Conservation (phyloP, 2,329 filamentous ascomycete species). For the Neofusicoccum ribis region DNA sequence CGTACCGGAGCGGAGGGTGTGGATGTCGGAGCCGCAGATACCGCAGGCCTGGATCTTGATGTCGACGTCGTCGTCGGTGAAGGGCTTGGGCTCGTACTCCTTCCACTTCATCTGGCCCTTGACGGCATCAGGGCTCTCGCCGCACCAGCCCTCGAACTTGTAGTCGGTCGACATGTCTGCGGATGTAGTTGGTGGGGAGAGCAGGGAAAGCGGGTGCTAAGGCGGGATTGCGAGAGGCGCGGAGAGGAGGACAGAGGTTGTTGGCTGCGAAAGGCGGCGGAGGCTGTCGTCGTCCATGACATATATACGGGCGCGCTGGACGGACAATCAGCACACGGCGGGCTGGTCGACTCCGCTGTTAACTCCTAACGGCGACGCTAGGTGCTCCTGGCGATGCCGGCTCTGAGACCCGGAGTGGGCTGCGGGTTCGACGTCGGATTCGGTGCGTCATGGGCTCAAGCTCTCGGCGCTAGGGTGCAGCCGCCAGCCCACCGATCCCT, state of each 20-base stretch:
- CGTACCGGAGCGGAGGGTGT: slow-evolving; percentile 18
- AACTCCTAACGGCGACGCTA: slow-evolving; percentile 19
- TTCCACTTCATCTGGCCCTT: slow-evolving; percentile 58
- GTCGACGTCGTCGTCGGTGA: slow-evolving; percentile 41
- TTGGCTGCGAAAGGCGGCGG: neutral
- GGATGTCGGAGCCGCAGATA: slow-evolving; percentile 29
- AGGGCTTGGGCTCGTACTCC: slow-evolving; percentile 48
- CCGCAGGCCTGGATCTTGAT: slow-evolving; percentile 44
- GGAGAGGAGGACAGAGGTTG: neutral
- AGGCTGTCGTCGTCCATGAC: neutral
- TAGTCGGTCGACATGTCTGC: slow-evolving; percentile 37
- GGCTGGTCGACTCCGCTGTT: slow-evolving; percentile 1
- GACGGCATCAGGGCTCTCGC: slow-evolving; percentile 49
- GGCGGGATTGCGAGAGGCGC: neutral
- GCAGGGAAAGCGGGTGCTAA: too few relatives aligned
- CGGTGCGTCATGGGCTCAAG: slow-evolving; percentile 18
- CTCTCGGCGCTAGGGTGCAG: slow-evolving; percentile 4
- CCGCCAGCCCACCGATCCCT: neutral
- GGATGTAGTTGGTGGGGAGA: neutral
- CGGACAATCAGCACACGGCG: neutral
- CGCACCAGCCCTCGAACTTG: slow-evolving; percentile 61
- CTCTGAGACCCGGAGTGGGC: neutral
- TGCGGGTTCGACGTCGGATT: neutral
- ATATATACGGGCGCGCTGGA: neutral
- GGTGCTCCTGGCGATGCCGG: neutral